Evolutionary conservation across 1,284 basidiomycete genomes (phyloP), one percentile per base, ranked within the genome.

Genomic region (Trichosporon faecale): DNA sequence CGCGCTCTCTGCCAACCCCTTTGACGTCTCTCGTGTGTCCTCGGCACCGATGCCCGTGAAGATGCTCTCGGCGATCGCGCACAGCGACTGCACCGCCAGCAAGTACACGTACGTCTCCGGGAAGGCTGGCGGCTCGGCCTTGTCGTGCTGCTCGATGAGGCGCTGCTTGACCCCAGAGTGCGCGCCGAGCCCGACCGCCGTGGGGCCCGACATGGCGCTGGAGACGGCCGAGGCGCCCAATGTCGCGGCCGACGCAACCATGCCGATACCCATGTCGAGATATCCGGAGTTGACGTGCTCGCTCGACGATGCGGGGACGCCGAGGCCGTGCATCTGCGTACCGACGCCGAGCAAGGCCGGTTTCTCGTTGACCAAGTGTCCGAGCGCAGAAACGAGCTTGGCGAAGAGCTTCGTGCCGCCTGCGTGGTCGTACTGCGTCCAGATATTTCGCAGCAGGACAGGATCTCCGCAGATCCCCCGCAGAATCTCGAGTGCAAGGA

Each of bases 111-210:
- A 98, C 0, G 92, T 88, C 72, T 98, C 94, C 0, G 95, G 95
- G 65, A 96, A 93, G 0, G 88, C 86, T 0, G 97, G 97, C 0
- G 95, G 90, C 76, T 99, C 97, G 0, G 93, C 90, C 83, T 99
- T 97, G 85, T 98, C 95, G 18, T 96, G 88, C 80, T 97, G 95
- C 79, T 98, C 95, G 76, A 98, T 96, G 90, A 92, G 92, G 80
- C 93, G 92, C 35, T 95, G 81, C 80, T 94, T 95, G 90, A 94
- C 91, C 0, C 89, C 86, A 2, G 91, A 92, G 0, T 90, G 88
- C 18, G 88, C 78, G 68, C 91, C 92, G 73, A 95, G 80, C 0
- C 92, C 91, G 1, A 75, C 76, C 3, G 64, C 55, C 1, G 88
- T 88, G 0, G 87, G 83, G 0, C 87, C 88, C 72, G 91, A 89